Evolutionary conservation across 805 yeast genomes (phyloP), one percentile per base, ranked within the genome.

Genomic region (Pichia kluyveri): DNA sequence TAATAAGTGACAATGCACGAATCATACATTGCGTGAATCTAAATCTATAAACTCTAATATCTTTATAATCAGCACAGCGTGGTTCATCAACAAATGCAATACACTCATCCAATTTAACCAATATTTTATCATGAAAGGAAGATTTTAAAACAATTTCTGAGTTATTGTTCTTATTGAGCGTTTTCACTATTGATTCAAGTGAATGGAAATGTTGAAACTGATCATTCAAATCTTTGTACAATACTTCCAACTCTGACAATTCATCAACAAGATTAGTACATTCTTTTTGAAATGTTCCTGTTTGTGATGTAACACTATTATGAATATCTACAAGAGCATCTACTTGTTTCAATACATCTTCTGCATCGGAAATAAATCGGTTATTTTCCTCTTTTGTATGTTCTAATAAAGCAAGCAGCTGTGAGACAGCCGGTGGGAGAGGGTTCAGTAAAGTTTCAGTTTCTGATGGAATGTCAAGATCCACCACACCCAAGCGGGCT

Each of bases 21-120:
- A 90, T 80, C 74, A 88, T 72, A 58, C 96, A 86, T 56, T 86
- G 95, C 52, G 85, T 78, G 66, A 86, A 87, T 50, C 90, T 75
- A 53, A 80, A 77, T 43, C 73, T 75, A 60, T 86, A 88, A 2
- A 78, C 59, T 28, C 81, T 91, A 11, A 77, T 69, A 46, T 89
- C 96, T 58, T 77, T 80, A 58, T 84, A 83, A 10, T 60, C 51
- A 5, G 59, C 51, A 49, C 80, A 80, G 8, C 70, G 63, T 46
- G 81, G 76, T 3, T 67, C 65, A 9, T 72, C 69, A 6, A 82
- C 71, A 60, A 86, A 90, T 2, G 58, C 65, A 38, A 90, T 64
- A 36, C 95, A 86, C 15, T 65, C 68, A 58, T 89, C 95, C 43
- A 91, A 68, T 45, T 78, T 77, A 1, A 45, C 50, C 45, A 91